Percentiles rank a stretch among this genome's conserved stretches.
Conservation (phyloP, 805 yeast genomes). For the Ogataea pini region DNA sequence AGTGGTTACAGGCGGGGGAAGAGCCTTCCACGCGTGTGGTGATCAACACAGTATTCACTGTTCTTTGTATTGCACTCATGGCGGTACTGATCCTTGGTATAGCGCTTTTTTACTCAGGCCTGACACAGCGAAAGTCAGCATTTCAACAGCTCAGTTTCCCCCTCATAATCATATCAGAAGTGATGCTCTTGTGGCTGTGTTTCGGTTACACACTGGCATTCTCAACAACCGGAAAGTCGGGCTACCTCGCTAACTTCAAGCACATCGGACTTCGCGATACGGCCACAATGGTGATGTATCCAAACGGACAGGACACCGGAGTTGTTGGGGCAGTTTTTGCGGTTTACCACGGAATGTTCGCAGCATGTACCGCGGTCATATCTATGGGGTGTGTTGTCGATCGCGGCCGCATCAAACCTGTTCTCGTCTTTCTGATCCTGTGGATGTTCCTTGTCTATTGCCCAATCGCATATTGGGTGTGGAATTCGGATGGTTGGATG, state of each 20-base stretch:
- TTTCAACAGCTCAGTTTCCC: conserved; percentile 76
- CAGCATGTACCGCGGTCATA: conserved; percentile 80
- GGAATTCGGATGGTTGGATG: conserved; percentile 92
- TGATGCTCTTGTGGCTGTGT: conserved; percentile 82
- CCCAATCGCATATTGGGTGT: conserved; percentile 87
- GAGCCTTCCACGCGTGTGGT: conserved; percentile 1
- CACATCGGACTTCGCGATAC: conserved; percentile 73
- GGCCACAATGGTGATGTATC: conserved; percentile 11
- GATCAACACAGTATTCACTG: conserved; percentile 38
- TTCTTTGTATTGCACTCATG: conserved; percentile 58
- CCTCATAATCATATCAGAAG: conserved; percentile 64
- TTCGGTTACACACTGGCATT: conserved; percentile 91
- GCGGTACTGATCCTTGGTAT: conserved; percentile 86
- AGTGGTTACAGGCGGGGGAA: background rate
- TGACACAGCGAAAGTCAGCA: conserved; percentile 80
- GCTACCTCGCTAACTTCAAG: conserved; percentile 74
- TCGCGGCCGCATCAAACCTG: conserved; percentile 81
- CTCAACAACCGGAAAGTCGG: conserved; percentile 61
- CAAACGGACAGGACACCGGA: conserved; percentile 16
- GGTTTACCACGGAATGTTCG: conserved; percentile 78
- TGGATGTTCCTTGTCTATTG: conserved; percentile 91
- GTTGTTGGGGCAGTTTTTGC: conserved; percentile 71
- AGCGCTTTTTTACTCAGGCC: conserved; percentile 82
- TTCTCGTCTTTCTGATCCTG: conserved; percentile 68
- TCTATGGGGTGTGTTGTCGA: conserved; percentile 87